Conservation (phyloP, 1,284 basidiomycete genomes). For the Leccinum laetum region DNA sequence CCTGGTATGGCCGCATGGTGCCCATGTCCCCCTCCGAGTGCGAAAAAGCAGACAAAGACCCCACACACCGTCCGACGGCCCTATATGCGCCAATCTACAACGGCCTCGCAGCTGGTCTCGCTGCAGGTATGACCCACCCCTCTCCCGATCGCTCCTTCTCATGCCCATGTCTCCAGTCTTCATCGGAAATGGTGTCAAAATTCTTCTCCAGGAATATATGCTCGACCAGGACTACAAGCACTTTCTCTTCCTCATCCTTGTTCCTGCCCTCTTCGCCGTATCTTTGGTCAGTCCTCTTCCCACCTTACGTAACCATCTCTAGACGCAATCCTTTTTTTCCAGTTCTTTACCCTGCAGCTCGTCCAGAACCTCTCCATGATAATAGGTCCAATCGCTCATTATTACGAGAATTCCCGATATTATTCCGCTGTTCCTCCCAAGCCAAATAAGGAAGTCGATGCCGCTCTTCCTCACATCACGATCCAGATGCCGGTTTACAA, state of each 20-base stretch:
- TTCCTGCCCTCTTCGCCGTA: slow-evolving; percentile 73
- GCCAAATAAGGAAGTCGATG: slow-evolving; percentile 63
- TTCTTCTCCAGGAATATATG: slow-evolving; percentile 64
- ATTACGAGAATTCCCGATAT: slow-evolving; percentile 71
- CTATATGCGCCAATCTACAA: slow-evolving; percentile 78
- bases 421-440: slow-evolving; percentile 63
- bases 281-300: slow-evolving; percentile 53
- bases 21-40: slow-evolving; percentile 33
- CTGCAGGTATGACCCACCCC: slow-evolving; percentile 45
- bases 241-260: slow-evolving; percentile 61
- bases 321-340: neutral
- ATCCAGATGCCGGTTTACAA: slow-evolving; percentile 84
- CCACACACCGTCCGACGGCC: slow-evolving; percentile 50
- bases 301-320: neutral
- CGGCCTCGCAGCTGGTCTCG: slow-evolving; percentile 68
- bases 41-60: slow-evolving; percentile 48
- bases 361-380: slow-evolving; percentile 60
- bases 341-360: slow-evolving; percentile 69
- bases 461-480: slow-evolving; percentile 68
- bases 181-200: slow-evolving; percentile 54
- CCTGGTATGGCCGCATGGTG: slow-evolving; percentile 35
- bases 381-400: slow-evolving; percentile 75
- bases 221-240: slow-evolving; percentile 66
- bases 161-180: slow-evolving; percentile 47
- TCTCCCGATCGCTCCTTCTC: slow-evolving; percentile 18